Base-by-base conservation (phyloP, 768 basidiomycete species). In the Favolaschia claudopus region DNA sequence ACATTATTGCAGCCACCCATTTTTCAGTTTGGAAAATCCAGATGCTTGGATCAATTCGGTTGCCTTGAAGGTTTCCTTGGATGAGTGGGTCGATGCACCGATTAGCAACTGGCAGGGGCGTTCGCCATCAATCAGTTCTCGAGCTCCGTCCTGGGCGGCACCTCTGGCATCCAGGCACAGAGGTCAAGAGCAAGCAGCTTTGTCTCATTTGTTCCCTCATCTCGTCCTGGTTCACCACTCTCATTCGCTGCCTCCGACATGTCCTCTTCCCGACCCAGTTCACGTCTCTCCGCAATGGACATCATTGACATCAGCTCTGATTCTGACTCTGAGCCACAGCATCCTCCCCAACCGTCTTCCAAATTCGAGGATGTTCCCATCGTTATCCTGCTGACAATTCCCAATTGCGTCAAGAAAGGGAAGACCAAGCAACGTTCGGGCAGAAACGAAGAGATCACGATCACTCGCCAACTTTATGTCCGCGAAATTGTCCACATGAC, bases 11-110 rank as follows among this genome's bases (percentile, higher is more conserved):
- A 47, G 14, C 8, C 47, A 42, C 39, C 38, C 38, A 5, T 58
- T 50, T 32, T 58, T 58, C 32, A 49, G 28, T 19, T 15, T 58
- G 13, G 47, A 58, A 20, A 58, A 50, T 25, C 13, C 39, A 3
- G 38, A 32, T 1, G 17, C 7, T n/a, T 50, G 48, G 46, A 50
- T 58, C 24, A 38, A 19, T 28, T 45, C 39, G 1, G 15, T 17
- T 28, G 47, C 46, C 9, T 58, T 58, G 19, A 7, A 40, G 33
- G 39, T 15, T n/a, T 58, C 46, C 47, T 28, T 54, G 33, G 19
- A 13, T 6, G 22, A n/a, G 3, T 25, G 4, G n/a, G n/a, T 28
- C 9, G 28, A 40, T 13, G 25, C 38, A n/a, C 12, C 33, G 9
- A 37, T 37, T 4, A 4, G 28, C 7, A 22, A 36, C 25, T 32